Conservation (phyloP, 495 filamentous ascomycete species). For the Bathelium albidoporum region DNA sequence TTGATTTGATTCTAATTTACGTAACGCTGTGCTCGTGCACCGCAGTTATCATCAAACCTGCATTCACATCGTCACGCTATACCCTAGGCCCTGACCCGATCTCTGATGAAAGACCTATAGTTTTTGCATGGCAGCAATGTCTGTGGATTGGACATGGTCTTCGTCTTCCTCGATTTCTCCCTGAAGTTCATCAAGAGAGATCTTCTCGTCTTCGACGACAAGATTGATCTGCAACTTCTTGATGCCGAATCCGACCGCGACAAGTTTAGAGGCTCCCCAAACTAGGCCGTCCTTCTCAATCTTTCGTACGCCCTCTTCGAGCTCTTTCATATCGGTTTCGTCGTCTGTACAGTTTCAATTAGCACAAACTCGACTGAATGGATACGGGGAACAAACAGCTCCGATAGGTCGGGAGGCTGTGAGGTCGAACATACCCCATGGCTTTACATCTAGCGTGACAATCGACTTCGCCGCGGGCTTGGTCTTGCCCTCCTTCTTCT, state of each 20-base stretch:
- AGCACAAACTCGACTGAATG: neutral
- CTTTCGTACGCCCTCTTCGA: slow-evolving; percentile 72
- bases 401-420: slow-evolving; percentile 6
- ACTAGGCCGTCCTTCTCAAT: slow-evolving; percentile 91
- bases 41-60: neutral
- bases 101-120: slow-evolving; percentile 45
- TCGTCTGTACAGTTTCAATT: slow-evolving; percentile 50
- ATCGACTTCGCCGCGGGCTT: slow-evolving; percentile 92
- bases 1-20: neutral
- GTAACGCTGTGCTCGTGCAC: slow-evolving; percentile 5
- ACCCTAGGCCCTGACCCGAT: neutral
- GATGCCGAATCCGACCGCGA: slow-evolving; percentile 90
- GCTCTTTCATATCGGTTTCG: slow-evolving; percentile 76
- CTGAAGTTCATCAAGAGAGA: slow-evolving; percentile 81
- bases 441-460: slow-evolving; percentile 94
- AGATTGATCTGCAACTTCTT: slow-evolving; percentile 99
- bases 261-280: slow-evolving; percentile 88
- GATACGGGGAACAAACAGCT: neutral
- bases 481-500: slow-evolving; percentile 89
- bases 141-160: slow-evolving; percentile 94
- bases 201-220: slow-evolving; percentile 94
- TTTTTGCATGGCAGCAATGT: slow-evolving; percentile 91
- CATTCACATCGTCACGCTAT: neutral
- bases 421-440: slow-evolving; percentile 68
- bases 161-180: slow-evolving; percentile 77